Conservation (phyloP, 331 rosid species). For the Spiraea crenata region DNA sequence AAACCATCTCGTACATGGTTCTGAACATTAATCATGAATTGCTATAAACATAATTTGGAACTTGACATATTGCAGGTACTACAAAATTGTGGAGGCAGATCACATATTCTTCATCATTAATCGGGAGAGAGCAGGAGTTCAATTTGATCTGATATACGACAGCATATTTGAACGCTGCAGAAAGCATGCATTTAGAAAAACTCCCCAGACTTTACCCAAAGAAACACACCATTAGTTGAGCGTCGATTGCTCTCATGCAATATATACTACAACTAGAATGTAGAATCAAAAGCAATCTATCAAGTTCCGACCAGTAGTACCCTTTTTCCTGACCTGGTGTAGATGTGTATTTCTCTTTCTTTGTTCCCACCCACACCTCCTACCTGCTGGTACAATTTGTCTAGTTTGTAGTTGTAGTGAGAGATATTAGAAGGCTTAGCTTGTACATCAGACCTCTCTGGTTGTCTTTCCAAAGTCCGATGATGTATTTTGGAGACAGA, state of each 20-base stretch:
- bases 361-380: neutral
- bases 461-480: neutral
- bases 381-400: constrained; percentile 16
- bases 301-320: constrained; percentile 3
- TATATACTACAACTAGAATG: constrained; percentile 1
- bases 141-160: constrained; percentile 83
- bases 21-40: too few relatives aligned
- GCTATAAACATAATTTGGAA: neutral
- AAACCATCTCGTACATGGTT: too few relatives aligned
- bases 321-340: constrained; percentile 19
- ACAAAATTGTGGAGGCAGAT: constrained; percentile 88
- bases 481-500: neutral
- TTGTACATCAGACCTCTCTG: constrained; percentile 17
- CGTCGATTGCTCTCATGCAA: constrained; percentile 5
- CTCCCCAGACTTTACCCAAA: constrained; percentile 64
- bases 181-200: constrained; percentile 78
- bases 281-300: neutral
- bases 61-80: constrained; percentile 60
- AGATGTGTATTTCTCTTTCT: neutral
- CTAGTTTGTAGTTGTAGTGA: constrained; percentile 23
- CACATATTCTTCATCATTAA: constrained; percentile 77
- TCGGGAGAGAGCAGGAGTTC: constrained; percentile 92
- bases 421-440: constrained; percentile 32
- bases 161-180: constrained; percentile 94
- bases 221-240: constrained; percentile 46